Conservation (phyloP, 306 rosid species). For the Cotoneaster glaucophyllus region DNA sequence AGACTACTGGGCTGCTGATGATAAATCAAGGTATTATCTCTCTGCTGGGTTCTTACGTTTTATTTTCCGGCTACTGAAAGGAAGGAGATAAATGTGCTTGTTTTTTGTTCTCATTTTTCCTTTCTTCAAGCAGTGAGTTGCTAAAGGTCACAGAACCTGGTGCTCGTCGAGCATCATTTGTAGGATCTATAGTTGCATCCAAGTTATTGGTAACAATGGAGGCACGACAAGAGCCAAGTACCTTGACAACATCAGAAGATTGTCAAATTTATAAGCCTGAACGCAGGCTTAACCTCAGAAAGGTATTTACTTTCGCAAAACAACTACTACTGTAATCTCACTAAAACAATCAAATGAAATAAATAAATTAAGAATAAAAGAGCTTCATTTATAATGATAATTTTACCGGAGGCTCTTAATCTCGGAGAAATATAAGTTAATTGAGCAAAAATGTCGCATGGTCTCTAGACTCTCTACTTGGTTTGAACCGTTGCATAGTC, state of each 20-base stretch:
- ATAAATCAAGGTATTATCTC: constrained; percentile 38
- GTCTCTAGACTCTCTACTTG: not conserved
- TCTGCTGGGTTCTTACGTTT: not conserved
- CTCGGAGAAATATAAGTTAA: not conserved
- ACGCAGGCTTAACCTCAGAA: constrained; percentile 10
- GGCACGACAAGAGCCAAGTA: constrained; percentile 15
- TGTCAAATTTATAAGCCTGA: constrained; percentile 13
- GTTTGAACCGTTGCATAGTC: not conserved
- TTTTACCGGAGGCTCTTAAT: not conserved
- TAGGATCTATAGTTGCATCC: constrained; percentile 23
- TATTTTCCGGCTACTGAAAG: constrained; percentile 1
- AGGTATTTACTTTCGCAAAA: constrained; percentile 22
- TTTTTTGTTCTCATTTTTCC: not conserved
- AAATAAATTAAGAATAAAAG: not conserved
- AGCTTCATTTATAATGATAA: not conserved
- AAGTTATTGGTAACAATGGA: constrained; percentile 30
- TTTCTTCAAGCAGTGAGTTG: constrained; percentile 32
- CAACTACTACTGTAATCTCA: not conserved
- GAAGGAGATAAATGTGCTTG: constrained; percentile 7
- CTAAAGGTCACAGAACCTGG: constrained; percentile 27
- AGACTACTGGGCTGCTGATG: constrained; percentile 63
- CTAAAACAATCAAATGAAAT: not conserved
- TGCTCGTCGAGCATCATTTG: constrained; percentile 29
- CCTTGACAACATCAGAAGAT: constrained; percentile 14
- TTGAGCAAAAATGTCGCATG: not conserved